Evolutionary conservation across 495 filamentous ascomycete species (phyloP), one percentile per base, ranked within the genome.

Genomic region (Podospora tetraspora): DNA sequence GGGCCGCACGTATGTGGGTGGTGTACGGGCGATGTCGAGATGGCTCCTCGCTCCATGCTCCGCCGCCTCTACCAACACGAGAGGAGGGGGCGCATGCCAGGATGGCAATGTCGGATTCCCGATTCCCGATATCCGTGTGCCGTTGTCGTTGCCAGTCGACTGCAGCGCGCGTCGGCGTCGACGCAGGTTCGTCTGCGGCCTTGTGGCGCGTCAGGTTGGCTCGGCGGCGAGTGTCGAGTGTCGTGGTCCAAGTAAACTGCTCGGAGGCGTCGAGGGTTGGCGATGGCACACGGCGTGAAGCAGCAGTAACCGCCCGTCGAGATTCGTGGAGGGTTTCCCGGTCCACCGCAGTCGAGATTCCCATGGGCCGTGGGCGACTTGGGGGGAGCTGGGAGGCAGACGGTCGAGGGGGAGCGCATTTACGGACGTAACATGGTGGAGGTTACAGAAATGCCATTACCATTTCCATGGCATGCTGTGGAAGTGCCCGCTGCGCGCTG

Each of bases 231-330:
- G 43, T 52, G 43, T 52, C 43, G 43, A 52, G 43, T 52, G 43
- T 52, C 43, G 43, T 52, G 43, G 43, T 52, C 43, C 43, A 22
- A 52, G 29, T 21, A 61, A 61, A 43, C 57, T 61, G 12, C 29
- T 59, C 29, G 30, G 19, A 37, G 21, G 65, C 65, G 60, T n/a
- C 27, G 60, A 29, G 58, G 30, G 37, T 66, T 66, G 58, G 25
- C 43, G 57, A 61, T 66, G 57, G 65, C 57, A 61, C 65, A 66
- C 65, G 25, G 58, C 65, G 65, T 66, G 65, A 66, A 66, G 63
- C 63, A 65, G 56, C 22, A 24, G 65, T 66, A 66, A 66, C 58
- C 58, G 57, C 57, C 65, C 65, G 65, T 25, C n/a, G 32, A 24
- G 22, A 27, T 61, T 66, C 57, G 30, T 61, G 64, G 58, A 60